Percentiles rank a stretch among this genome's conserved stretches.
These are phyloP conservation scores for Komagataella ulmi DNA, from an alignment of 805 yeast genomes.

Conservation along the genomic window DNA sequence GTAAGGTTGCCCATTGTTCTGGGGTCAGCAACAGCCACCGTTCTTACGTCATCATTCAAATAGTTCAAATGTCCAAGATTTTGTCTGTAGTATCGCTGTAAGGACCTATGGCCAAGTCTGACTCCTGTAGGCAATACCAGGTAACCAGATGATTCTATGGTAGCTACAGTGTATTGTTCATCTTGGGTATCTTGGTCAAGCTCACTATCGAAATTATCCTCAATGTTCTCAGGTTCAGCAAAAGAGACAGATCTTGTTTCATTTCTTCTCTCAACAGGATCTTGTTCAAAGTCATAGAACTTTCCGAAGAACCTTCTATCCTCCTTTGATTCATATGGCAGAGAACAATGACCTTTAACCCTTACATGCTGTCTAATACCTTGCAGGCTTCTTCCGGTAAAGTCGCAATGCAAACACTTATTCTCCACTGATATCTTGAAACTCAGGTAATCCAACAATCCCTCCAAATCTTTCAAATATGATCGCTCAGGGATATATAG, in stretches of 20 bases:
- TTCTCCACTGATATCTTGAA: constrained; percentile 24
- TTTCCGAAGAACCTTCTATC: constrained; percentile 21
- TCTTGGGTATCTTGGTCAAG: constrained; percentile 3
- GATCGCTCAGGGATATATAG: constrained; percentile 30
- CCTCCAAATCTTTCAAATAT: constrained; percentile 21
- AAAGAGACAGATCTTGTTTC: constrained; percentile 3
- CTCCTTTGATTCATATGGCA: constrained; percentile 30
- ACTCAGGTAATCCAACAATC: constrained; percentile 21
- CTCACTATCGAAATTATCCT: constrained; percentile 11
- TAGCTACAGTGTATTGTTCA: not conserved
- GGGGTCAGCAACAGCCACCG: constrained; percentile 68
- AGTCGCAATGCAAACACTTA: constrained; percentile 31
- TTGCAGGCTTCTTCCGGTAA: constrained; percentile 24
- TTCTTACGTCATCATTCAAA: constrained; percentile 54
- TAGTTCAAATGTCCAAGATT: constrained; percentile 34
- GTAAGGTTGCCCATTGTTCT: constrained; percentile 15
- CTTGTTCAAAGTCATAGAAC: constrained; percentile 21
- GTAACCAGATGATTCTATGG: constrained; percentile 22
- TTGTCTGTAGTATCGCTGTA: constrained; percentile 63
- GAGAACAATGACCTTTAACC: constrained; percentile 28
- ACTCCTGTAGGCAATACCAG: constrained; percentile 67
- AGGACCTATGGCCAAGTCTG: constrained; percentile 69
- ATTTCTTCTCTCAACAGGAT: not conserved
- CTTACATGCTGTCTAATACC: constrained; percentile 28
- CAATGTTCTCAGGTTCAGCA: constrained; percentile 7